Base-by-base conservation (phyloP, 2,329 filamentous ascomycete species). In the Thielaviopsis euricoi region DNA sequence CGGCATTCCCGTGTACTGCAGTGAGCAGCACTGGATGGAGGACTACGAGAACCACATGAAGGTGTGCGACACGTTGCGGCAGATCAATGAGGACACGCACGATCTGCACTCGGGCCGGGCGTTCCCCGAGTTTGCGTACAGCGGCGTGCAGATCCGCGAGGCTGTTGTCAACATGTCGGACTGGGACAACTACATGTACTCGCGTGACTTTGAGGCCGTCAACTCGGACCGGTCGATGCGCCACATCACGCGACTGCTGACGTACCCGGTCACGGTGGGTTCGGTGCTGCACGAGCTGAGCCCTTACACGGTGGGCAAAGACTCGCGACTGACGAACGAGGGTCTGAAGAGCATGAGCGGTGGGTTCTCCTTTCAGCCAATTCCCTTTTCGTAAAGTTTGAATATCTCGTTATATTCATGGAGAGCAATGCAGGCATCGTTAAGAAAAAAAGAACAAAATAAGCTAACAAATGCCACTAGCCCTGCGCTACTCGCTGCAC, bases 31-130 rank as follows among this genome's bases (percentile, higher is more conserved):
- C 69, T 97, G 91, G 87, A 89, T 87, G 68, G 89, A 94, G 64
- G 89, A 97, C 69, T 98, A 95, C 67, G 91, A 97, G 71, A 79
- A 83, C 19, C 93, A 98, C 70, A 70, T 98, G 61, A 81, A 96
- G 67, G 84, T 98, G 40, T 98, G 93, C 70, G 91, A 98, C 66
- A 87, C 87, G 0, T 74, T 98, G 58, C 78, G 86, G 63, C 86
- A 97, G 71, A 91, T 95, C 71, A 98, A 98, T 64, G 93, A 98
- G 72, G 93, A 98, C 67, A 93, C 98, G 64, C 94, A 98, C 67
- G 93, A 98, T 69, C 72, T 98, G 63, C 79, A 86, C 55, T 95
- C 89, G 19, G 93, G 93, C 3, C 81, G 93, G 26, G 86, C 89
- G 70, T 98, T 98, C 71, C 85, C 87, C 15, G 94, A 98, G 70